Evolutionary conservation across 192 early-diverging fungal genomes (phyloP).

Genomic region (Cladochytrium replicatum): DNA sequence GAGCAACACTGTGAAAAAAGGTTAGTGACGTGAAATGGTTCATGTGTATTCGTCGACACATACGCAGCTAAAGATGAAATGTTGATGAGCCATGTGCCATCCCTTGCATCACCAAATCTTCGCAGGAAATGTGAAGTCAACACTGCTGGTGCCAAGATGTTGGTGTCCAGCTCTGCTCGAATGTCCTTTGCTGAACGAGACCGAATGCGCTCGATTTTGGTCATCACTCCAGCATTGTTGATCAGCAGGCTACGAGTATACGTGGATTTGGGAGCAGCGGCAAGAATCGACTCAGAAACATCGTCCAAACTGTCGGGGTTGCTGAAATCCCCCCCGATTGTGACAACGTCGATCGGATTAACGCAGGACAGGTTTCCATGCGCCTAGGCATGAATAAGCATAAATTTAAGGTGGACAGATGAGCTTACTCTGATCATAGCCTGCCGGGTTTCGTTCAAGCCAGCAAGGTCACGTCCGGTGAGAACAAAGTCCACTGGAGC

Average conservation of each 20-base stretch:
- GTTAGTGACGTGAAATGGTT: background rate
- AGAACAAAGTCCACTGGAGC: conserved; percentile 7
- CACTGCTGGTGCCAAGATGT: conserved; percentile 21
- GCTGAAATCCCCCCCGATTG: too few species aligned
- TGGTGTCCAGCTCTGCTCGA: conserved; percentile 13
- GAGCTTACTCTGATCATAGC: too few species aligned
- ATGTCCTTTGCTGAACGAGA: conserved; percentile 11
- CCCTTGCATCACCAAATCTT: conserved; percentile 5
- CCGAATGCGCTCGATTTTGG: conserved; percentile 40
- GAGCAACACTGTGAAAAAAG: conserved; percentile 42
- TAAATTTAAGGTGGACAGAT: too few species aligned
- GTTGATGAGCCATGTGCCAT: conserved; percentile 45
- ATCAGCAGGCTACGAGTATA: too few species aligned
- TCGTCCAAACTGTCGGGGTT: too few species aligned
- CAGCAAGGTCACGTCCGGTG: conserved; percentile 1
- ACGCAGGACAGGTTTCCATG: too few species aligned
- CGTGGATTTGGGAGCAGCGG: too few species aligned
- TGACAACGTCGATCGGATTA: too few species aligned
- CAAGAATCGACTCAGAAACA: too few species aligned
- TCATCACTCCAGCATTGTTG: conserved; percentile 70
- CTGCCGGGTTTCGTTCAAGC: background rate
- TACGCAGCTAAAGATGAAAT: conserved; percentile 59
- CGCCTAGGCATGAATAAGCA: too few species aligned
- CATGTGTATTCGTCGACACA: too few species aligned
- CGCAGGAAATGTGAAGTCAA: conserved; percentile 23